Conservation (phyloP, 1,284 basidiomycete species). For the Phellinidium pouzarii region DNA sequence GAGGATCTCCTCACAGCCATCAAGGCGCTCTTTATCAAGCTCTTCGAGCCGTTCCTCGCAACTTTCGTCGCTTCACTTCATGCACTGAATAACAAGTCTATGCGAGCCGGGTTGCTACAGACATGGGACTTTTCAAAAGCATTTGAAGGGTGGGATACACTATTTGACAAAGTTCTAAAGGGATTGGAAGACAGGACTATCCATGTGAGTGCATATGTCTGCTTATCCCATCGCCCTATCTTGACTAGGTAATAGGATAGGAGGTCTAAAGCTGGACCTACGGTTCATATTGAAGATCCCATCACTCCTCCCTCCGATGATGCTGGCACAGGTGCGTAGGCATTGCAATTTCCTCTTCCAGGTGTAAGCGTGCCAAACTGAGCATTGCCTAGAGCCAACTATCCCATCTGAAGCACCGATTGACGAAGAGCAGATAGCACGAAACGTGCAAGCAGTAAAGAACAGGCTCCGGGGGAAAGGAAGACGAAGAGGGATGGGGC, state of each 20-base stretch:
- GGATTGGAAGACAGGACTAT: constrained; percentile 72
- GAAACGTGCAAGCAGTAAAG: constrained; percentile 89
- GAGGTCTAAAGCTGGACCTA: constrained; percentile 50
- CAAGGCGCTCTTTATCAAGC: constrained; percentile 79
- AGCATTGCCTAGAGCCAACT: constrained; percentile 39
- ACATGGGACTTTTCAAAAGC: constrained; percentile 64
- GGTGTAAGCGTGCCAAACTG: not conserved
- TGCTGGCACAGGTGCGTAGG: constrained; percentile 41
- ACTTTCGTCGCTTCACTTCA: constrained; percentile 79
- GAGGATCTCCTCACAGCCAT: constrained; percentile 79
- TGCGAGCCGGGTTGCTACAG: constrained; percentile 30
- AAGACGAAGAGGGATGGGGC: constrained; percentile 45
- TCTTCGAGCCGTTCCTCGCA: constrained; percentile 77
- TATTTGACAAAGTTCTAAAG: constrained; percentile 74
- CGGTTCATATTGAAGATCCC: constrained; percentile 34
- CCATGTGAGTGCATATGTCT: constrained; percentile 37
- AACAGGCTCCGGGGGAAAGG: constrained; percentile 69
- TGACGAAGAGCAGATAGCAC: constrained; percentile 85
- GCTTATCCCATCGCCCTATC: constrained; percentile 1
- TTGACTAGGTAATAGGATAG: constrained; percentile 46
- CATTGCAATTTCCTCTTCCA: not conserved
- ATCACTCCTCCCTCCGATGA: constrained; percentile 54
- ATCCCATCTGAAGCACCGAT: constrained; percentile 48
- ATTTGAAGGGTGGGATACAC: constrained; percentile 76
- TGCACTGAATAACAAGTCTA: constrained; percentile 36